Evolutionary conservation across 2,329 filamentous ascomycete genomes (phyloP), one percentile per base, ranked within the genome.

Genomic region (Fusarium palustre): DNA sequence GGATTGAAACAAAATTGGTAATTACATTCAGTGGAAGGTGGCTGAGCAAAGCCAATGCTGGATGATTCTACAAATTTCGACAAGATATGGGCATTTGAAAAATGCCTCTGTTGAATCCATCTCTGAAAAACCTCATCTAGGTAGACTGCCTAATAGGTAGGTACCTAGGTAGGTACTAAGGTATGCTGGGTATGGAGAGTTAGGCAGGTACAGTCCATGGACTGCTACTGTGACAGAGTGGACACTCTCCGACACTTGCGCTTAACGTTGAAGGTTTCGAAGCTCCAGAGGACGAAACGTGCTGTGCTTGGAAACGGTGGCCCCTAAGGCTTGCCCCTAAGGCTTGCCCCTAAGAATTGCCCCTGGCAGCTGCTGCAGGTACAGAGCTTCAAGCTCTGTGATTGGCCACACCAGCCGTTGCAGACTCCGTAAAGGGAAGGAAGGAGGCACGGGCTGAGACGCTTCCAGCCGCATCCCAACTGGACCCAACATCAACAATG

Each of bases 271-370:
- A 58, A 31, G 56, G 68, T 71, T 70, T 71, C 70, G 64, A 59
- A 70, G 50, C 60, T 63, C 52, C 30, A 67, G 67, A 55, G 66
- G 58, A 54, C 72, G 72, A 74, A 74, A 74, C 72, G 58, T 53
- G 42, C 57, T 62, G 45, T 71, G 72, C 72, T 56, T 61, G 62
- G 46, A 47, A 22, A n/a, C 18, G 49, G 46, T 15, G 24, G 34
- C 20, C 25, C 53, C 62, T 46, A 39, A 39, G 36, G n/a, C 36
- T 22, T 15, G 38, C 68, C 61, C 72, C 66, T 55, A n/a, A n/a
- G n/a, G n/a, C n/a, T n/a, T n/a, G 34, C 20, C 25, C 53, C 62
- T 46, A 39, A 39, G 36, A 12, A n/a, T 22, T 15, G 38, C 68
- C 61, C 72, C 66, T 55, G 63, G 24, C 53, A 69, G 36, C 57